Percentiles rank a stretch among this genome's conserved stretches.
These are phyloP conservation scores for Tolypocladium tundrense DNA, from an alignment of 2,329 filamentous ascomycete genomes.

Conservation along the genomic window DNA sequence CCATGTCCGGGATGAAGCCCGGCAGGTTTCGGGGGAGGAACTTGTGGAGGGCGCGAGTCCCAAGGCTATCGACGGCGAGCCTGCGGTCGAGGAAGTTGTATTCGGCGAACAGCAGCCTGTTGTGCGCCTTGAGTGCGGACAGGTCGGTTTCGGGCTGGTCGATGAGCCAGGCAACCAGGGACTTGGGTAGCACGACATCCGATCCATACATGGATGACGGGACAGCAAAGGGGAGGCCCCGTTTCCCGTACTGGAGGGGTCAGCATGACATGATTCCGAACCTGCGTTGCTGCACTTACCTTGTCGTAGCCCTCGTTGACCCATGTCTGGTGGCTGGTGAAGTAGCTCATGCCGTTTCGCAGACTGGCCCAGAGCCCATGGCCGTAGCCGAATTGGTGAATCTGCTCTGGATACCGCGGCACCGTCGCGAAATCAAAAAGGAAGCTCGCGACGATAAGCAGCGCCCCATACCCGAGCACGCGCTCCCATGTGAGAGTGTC, in stretches of 20 bases:
- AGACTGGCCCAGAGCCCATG: slow-evolving; percentile 23
- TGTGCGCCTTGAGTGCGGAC: slow-evolving; percentile 30
- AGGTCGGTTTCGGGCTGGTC: slow-evolving; percentile 34
- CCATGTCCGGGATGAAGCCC: slow-evolving; percentile 26
- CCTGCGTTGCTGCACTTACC: slow-evolving; percentile 11
- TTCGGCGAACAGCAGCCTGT: slow-evolving; percentile 23
- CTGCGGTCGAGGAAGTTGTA: slow-evolving; percentile 31
- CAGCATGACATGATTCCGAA: not conserved
- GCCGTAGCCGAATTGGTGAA: slow-evolving; percentile 30
- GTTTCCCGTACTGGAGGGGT: slow-evolving; percentile 26
- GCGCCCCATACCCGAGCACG: slow-evolving; percentile 12
- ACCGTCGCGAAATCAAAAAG: slow-evolving; percentile 27
- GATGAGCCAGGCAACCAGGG: slow-evolving; percentile 34
- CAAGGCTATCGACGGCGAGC: slow-evolving; percentile 25
- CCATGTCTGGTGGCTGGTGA: slow-evolving; percentile 27
- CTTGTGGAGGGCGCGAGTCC: slow-evolving; percentile 31
- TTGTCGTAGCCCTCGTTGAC: slow-evolving; percentile 31
- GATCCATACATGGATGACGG: slow-evolving; percentile 29
- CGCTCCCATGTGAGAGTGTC: slow-evolving; percentile 20
- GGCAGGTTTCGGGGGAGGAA: slow-evolving; percentile 30
- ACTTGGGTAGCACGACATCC: slow-evolving; percentile 33
- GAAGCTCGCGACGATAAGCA: slow-evolving; percentile 27
- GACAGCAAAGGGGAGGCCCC: slow-evolving; percentile 29
- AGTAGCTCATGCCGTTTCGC: slow-evolving; percentile 28
- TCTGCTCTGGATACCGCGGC: slow-evolving; percentile 26